phyloP scores from a whole-genome alignment of 306 rosid species.

The Sindora glabra region DNA sequence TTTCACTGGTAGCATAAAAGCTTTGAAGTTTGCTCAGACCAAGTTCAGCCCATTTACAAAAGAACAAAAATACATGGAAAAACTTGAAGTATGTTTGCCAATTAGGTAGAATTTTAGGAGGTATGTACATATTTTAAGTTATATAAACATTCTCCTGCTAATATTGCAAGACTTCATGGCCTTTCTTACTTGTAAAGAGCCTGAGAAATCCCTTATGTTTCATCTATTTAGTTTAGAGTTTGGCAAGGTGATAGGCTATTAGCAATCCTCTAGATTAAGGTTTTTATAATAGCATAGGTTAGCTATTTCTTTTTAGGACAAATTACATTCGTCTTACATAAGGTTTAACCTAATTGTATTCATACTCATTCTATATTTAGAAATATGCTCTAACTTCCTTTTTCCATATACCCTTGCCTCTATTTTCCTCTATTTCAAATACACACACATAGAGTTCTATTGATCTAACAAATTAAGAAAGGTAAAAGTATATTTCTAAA shows the following conservation, averaged over 20 bases:
- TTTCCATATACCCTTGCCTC: too few species aligned
- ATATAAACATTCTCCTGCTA: not conserved
- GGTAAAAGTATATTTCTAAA: too few species aligned
- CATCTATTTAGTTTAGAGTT: slow-evolving; percentile 35
- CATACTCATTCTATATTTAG: too few species aligned
- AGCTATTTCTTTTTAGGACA: not conserved
- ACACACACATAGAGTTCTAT: too few species aligned
- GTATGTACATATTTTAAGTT: not conserved
- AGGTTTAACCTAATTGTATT: too few species aligned
- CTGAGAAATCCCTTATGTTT: too few species aligned
- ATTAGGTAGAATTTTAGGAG: not conserved
- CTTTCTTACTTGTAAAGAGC: too few species aligned
- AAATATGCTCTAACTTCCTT: too few species aligned
- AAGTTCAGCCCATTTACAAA: slow-evolving; percentile 44
- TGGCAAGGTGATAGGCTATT: slow-evolving; percentile 31
- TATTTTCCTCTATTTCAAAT: too few species aligned
- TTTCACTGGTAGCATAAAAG: slow-evolving; percentile 58
- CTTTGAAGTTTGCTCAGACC: slow-evolving; percentile 53
- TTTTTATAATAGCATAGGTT: not conserved
- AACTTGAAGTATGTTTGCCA: slow-evolving; percentile 32
- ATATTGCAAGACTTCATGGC: slow-evolving; percentile 39
- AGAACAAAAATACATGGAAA: slow-evolving; percentile 26
- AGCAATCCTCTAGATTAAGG: not conserved
- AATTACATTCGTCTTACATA: too few species aligned
- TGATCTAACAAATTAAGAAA: too few species aligned